Conservation (phyloP, 225 moss, liverwort and hornwort genomes). For the Anthoceros angustus region DNA sequence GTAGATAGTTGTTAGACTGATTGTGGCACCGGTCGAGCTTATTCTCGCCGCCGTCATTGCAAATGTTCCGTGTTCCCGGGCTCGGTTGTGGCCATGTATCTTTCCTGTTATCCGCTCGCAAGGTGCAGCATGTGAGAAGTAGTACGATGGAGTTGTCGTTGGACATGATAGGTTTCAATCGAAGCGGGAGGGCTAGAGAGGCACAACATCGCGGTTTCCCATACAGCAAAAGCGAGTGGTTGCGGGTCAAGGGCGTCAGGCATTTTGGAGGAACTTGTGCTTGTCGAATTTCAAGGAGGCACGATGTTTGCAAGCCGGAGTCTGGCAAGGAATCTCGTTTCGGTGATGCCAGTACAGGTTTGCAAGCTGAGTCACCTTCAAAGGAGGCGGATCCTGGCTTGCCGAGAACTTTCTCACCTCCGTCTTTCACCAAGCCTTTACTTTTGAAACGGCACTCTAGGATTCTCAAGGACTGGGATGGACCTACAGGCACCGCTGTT, state of each 20-base stretch:
- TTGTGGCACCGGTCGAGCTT: too few relatives aligned
- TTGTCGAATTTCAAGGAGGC: not conserved
- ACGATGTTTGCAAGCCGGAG: not conserved
- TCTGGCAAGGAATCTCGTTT: not conserved
- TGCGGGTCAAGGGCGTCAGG: not conserved
- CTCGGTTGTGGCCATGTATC: too few relatives aligned
- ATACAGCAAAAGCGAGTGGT: not conserved
- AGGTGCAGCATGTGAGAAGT: too few relatives aligned
- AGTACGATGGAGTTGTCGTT: too few relatives aligned
- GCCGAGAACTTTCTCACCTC: not conserved
- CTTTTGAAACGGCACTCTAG: slow-evolving; percentile 30
- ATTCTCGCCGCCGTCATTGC: too few relatives aligned
- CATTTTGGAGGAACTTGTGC: not conserved
- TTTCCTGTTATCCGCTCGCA: too few relatives aligned
- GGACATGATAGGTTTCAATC: too few relatives aligned
- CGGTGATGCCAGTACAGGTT: not conserved
- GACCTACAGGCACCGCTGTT: slow-evolving; percentile 64
- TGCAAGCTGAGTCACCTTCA: not conserved
- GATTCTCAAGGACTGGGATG: slow-evolving; percentile 58
- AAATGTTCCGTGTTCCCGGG: too few relatives aligned
- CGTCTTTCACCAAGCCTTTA: slow-evolving; percentile 10
- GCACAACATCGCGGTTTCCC: too few relatives aligned
- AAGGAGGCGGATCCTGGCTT: not conserved
- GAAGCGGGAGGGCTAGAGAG: too few relatives aligned
- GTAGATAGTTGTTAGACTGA: too few relatives aligned